phyloP scores from a whole-genome alignment of 345 rosid genomes.

The Rhodamnia argentea region DNA sequence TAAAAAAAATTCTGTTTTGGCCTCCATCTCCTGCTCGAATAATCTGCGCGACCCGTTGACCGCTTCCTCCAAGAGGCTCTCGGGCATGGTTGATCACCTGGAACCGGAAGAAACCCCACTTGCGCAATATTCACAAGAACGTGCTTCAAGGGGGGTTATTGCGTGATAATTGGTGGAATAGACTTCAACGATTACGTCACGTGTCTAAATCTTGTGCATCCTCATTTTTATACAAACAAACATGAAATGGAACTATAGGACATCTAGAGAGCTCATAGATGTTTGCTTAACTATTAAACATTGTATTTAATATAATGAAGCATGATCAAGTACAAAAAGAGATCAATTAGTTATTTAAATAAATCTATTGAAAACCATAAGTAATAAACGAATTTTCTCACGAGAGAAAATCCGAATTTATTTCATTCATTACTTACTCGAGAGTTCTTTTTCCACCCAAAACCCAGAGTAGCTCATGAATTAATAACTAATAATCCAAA shows the following conservation, averaged over 20 bases:
- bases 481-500: too few species aligned
- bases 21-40: constrained; percentile 10
- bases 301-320: too few species aligned
- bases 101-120: constrained; percentile 17
- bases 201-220: neutral
- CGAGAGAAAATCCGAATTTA: too few species aligned
- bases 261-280: too few species aligned
- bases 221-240: neutral
- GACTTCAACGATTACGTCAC: neutral
- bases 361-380: too few species aligned
- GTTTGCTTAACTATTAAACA: too few species aligned
- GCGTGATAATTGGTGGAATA: neutral
- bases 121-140: neutral
- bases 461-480: too few species aligned
- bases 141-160: neutral
- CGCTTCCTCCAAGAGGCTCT: constrained; percentile 8
- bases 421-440: too few species aligned
- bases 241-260: neutral
- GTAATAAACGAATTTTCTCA: too few species aligned
- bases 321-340: too few species aligned
- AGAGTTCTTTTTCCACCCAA: too few species aligned
- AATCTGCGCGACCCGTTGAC: constrained; percentile 5
- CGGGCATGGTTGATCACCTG: constrained; percentile 13
- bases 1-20: constrained; percentile 1
- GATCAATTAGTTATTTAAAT: too few species aligned